Base-by-base conservation (phyloP, 2,329 filamentous ascomycete species). In the Cercospora sesami region DNA sequence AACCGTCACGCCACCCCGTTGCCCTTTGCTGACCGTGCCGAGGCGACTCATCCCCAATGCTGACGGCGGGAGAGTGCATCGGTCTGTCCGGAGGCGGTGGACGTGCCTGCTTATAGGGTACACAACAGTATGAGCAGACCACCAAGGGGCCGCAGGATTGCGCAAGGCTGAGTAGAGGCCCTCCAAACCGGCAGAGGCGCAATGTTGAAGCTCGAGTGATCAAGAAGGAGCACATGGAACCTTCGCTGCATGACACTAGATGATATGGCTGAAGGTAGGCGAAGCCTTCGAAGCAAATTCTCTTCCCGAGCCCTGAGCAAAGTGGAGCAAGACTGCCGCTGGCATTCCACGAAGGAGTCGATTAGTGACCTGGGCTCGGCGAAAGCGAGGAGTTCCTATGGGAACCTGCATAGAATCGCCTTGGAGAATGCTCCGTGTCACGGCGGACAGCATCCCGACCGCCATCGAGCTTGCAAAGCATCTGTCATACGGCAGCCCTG, bases 391-490 rank as follows among this genome's bases (percentile, higher is more conserved):
- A 16, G 8, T 55, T 4, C 6, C 21, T n/a, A 26, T 55, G 48
- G 12, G n/a, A 55, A n/a, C 10, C 12, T 55, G 48, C 48, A 55
- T 55, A 55, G 48, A 55, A 55, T 30, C 12, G 5, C 23, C 12
- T 30, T 26, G 48, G 23, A 26, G 16, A 28, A 28, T 30, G 23
- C 5, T 18, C 28, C 30, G 55, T 58, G 55, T 26, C 16, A 58
- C 55, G 12, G 55, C 14, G 30, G 30, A 33, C 30, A 58, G 28
- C 18, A 18, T 30, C 7, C 28, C 55, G 55, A 16, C 26, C 55
- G 30, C 55, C 55, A 33, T 33, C 30, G 16, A 48, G 39, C 60
- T 61, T 61, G 59, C 59, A 30, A 63, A 51, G 39, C 36, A 63
- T 62, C 23, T 45, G 60, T 45, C 23, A 51, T 62, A 31, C 36